These are phyloP conservation scores for Lobosporangium transversale DNA, from an alignment of 192 early-diverging fungal species.

Conservation along the genomic window DNA sequence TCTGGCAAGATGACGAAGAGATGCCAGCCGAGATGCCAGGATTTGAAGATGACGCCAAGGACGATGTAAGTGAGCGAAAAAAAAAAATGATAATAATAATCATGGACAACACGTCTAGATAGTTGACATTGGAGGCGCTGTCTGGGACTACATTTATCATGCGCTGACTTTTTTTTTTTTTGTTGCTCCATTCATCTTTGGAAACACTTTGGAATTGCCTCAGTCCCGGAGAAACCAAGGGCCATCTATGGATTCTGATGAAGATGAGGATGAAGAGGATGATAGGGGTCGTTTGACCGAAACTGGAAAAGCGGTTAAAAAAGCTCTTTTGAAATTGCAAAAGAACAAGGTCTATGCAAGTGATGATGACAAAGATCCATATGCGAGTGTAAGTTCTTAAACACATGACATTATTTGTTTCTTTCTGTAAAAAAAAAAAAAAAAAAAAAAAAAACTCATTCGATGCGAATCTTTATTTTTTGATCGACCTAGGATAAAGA, in stretches of 20 bases:
- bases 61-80: conserved; percentile 52
- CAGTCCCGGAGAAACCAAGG: conserved; percentile 52
- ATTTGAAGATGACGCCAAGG: conserved; percentile 72
- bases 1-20: conserved; percentile 87
- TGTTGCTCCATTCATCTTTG: too few species aligned
- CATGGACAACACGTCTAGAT: neutral
- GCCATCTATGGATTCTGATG: conserved; percentile 48
- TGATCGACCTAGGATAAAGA: conserved; percentile 20
- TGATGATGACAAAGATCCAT: conserved; percentile 66
- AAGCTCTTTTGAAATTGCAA: conserved; percentile 71
- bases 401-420: too few species aligned
- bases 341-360: conserved; percentile 71
- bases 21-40: conserved; percentile 72
- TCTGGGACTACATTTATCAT: too few species aligned
- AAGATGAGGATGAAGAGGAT: conserved; percentile 55
- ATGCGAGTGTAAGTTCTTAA: conserved; percentile 58
- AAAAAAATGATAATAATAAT: neutral
- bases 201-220: too few species aligned
- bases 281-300: conserved; percentile 52
- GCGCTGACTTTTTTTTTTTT: neutral
- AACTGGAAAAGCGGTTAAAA: conserved; percentile 64
- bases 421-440: too few species aligned
- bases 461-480: neutral
- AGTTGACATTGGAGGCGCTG: too few species aligned
- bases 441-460: neutral